These are phyloP conservation scores for Clarireedia hainanense DNA, from an alignment of 2,329 filamentous ascomycete species.

Conservation along the genomic window DNA sequence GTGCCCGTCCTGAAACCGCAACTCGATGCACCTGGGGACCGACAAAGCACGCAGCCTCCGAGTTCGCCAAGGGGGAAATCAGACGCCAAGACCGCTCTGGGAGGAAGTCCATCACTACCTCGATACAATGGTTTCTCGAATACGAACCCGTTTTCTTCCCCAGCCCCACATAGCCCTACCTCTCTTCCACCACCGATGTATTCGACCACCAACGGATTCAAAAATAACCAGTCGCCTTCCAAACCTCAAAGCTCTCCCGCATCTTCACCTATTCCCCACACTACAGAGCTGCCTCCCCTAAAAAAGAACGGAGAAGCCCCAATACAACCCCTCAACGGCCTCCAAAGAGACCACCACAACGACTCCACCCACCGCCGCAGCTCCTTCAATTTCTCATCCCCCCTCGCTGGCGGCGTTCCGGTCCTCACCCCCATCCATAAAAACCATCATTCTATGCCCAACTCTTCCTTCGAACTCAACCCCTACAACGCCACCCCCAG, in stretches of 20 bases:
- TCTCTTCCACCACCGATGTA: constrained; percentile 28
- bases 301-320: constrained; percentile 10
- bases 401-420: constrained; percentile 22
- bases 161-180: constrained; percentile 27
- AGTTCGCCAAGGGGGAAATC: constrained; percentile 14
- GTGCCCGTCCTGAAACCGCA: constrained; percentile 4
- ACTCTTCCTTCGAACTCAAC: constrained; percentile 10
- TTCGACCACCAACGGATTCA: constrained; percentile 21
- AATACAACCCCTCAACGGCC: constrained; percentile 8
- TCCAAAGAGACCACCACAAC: constrained; percentile 15
- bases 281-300: constrained; percentile 8
- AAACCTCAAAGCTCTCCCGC: constrained; percentile 6
- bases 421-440: constrained; percentile 24
- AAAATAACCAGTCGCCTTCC: constrained; percentile 4
- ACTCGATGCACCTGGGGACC: constrained; percentile 5
- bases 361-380: constrained; percentile 18
- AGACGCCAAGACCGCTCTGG: neutral
- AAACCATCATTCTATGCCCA: constrained; percentile 11
- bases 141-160: constrained; percentile 26
- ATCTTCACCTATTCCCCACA: constrained; percentile 13
- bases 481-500: constrained; percentile 6
- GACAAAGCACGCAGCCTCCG: constrained; percentile 12
- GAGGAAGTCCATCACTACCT: constrained; percentile 7
- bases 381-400: constrained; percentile 25
- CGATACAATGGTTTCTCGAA: constrained; percentile 4